These are phyloP conservation scores for Dysphania ambrosioides DNA, from an alignment of 148 eudicot species.

Conservation along the genomic window DNA sequence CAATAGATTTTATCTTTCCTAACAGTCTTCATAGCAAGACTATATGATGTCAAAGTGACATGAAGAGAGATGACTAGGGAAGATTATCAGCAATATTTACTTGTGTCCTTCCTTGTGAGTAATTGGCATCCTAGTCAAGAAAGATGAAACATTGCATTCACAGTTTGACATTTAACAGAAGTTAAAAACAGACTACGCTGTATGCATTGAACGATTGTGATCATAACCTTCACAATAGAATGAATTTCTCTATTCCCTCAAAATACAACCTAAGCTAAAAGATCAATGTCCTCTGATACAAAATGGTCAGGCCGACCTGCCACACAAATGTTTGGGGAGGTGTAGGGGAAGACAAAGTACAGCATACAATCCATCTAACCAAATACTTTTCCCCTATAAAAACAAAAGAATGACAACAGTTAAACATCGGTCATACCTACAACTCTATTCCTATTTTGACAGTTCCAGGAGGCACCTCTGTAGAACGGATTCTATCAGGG, in stretches of 20 bases:
- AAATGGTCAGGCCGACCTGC: slow-evolving; percentile 20
- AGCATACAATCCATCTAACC: slow-evolving; percentile 7
- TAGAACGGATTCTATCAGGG: slow-evolving; percentile 14
- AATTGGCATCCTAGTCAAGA: too few relatives aligned
- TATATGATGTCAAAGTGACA: too few relatives aligned
- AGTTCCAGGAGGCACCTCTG: neutral
- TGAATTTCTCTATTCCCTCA: neutral
- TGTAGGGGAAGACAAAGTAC: slow-evolving; percentile 19
- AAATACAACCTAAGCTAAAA: neutral
- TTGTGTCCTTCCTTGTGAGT: too few relatives aligned
- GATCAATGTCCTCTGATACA: neutral
- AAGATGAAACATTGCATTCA: too few relatives aligned
- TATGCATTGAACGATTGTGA: neutral
- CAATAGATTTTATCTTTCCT: too few relatives aligned
- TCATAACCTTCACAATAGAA: neutral
- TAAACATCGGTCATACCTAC: neutral
- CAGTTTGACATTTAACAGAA: too few relatives aligned
- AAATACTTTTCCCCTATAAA: neutral
- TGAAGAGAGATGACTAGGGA: too few relatives aligned
- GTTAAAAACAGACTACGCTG: neutral
- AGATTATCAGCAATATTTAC: too few relatives aligned
- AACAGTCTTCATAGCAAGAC: too few relatives aligned
- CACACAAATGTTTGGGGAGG: slow-evolving; percentile 9
- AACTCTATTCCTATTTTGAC: neutral
- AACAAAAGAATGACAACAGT: slow-evolving; percentile 22